These are phyloP conservation scores for Hyaloscypha variabilis DNA, from an alignment of 495 filamentous ascomycete species.

Conservation along the genomic window DNA sequence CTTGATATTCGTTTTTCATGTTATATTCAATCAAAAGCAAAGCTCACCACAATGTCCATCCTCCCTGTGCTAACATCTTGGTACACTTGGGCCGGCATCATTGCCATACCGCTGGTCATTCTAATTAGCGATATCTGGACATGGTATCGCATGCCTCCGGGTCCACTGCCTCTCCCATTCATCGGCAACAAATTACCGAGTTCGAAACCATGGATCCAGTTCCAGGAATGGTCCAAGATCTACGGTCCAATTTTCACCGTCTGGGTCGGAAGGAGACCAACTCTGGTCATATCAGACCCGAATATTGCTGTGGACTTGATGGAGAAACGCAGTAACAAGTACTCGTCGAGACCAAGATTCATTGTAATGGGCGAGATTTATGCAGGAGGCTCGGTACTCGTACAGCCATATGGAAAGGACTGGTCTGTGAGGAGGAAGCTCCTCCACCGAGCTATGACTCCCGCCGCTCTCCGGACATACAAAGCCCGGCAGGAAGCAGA, in stretches of 20 bases:
- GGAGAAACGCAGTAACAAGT: constrained; percentile 55
- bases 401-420: constrained; percentile 50
- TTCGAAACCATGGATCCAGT: constrained; percentile 61
- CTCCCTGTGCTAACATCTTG: constrained; percentile 3
- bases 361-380: constrained; percentile 59
- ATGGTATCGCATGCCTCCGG: constrained; percentile 49
- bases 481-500: constrained; percentile 48
- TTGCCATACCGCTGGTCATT: constrained; percentile 16
- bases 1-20: too few relatives aligned
- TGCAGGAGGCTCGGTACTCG: constrained; percentile 49
- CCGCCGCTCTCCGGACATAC: constrained; percentile 50
- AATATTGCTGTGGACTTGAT: constrained; percentile 60
- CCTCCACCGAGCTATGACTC: constrained; percentile 44
- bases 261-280: constrained; percentile 63
- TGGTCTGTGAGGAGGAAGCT: constrained; percentile 45
- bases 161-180: constrained; percentile 55
- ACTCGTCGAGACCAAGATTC: constrained; percentile 55
- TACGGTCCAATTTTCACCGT: constrained; percentile 65
- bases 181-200: constrained; percentile 59
- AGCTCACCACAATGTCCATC: constrained; percentile 6
- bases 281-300: constrained; percentile 65
- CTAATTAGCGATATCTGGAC: constrained; percentile 24
- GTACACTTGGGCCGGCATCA: constrained; percentile 15
- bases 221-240: constrained; percentile 53
- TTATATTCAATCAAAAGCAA: too few relatives aligned